Evolutionary conservation across 1,284 basidiomycete species (phyloP).

Genomic region (Waitea zeae): DNA sequence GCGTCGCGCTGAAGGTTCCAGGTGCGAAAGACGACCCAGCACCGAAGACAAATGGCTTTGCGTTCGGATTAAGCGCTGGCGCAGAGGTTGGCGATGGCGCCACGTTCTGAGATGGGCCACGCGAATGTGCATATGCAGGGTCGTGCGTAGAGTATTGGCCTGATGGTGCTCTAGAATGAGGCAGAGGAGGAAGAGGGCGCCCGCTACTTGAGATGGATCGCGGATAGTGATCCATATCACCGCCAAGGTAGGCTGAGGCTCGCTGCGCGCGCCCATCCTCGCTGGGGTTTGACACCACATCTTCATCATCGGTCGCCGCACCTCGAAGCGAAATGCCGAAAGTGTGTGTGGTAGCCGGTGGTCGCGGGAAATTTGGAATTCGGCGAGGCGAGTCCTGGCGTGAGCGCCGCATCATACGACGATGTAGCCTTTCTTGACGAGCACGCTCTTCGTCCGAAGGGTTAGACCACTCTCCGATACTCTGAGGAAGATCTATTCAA

Average conservation of each 20-base stretch:
- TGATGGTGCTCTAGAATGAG: conserved; percentile 47
- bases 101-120: conserved; percentile 11
- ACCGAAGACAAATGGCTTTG: conserved; percentile 70
- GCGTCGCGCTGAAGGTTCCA: conserved; percentile 3
- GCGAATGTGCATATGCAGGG: conserved; percentile 45
- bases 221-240: conserved; percentile 15
- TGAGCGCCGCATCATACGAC: conserved; percentile 32
- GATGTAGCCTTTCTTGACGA: conserved; percentile 42
- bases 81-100: conserved; percentile 10
- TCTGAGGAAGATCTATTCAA: no score
- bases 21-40: conserved; percentile 7
- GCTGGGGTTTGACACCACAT: conserved; percentile 69
- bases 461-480: conserved; percentile 77
- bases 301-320: conserved; percentile 25
- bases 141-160: conserved; percentile 43
- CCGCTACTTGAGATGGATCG: conserved; percentile 11
- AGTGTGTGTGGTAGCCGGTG: conserved; percentile 23
- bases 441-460: conserved; percentile 74
- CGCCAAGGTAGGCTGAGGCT: conserved; percentile 24
- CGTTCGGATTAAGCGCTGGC: conserved; percentile 50
- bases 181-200: conserved; percentile 38
- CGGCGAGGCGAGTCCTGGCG: conserved; percentile 37
- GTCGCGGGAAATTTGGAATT: conserved; percentile 61
- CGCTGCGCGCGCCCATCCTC: conserved; percentile 27
- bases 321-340: conserved; percentile 5